Conservation (phyloP, 2,329 filamentous ascomycete genomes). For the Fusarium virguliforme region DNA sequence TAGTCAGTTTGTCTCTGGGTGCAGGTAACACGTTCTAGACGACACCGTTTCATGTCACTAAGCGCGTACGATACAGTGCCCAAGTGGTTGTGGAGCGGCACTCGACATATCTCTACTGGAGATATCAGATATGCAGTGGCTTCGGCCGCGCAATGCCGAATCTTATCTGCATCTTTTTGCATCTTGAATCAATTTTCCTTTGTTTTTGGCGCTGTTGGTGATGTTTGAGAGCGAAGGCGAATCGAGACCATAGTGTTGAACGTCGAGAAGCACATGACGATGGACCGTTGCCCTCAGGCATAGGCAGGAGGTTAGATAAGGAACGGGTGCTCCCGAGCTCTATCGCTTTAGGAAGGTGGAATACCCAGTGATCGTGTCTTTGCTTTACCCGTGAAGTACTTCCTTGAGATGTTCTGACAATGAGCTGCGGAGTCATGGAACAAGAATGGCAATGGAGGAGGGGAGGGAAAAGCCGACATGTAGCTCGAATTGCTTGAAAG, state of each 20-base stretch:
- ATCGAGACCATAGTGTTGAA: neutral
- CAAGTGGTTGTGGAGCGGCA: constrained; percentile 9
- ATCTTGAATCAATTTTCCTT: neutral
- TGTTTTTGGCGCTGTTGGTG: neutral
- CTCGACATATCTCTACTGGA: neutral
- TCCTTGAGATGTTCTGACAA: neutral
- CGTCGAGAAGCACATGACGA: neutral
- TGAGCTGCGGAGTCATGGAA: neutral
- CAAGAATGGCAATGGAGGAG: neutral
- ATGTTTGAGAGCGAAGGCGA: neutral
- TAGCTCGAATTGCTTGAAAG: neutral
- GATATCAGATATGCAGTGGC: constrained; percentile 6
- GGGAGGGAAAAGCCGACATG: neutral
- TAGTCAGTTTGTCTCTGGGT: no score
- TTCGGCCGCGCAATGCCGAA: constrained; percentile 3
- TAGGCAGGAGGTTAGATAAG: neutral
- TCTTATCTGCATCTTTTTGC: neutral
- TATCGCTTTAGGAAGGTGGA: neutral
- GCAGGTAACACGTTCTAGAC: no score
- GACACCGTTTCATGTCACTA: neutral
- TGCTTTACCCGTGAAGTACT: neutral
- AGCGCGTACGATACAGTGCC: neutral
- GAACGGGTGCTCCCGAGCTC: neutral
- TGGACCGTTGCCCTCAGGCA: neutral
- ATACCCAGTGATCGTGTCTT: neutral